Evolutionary conservation across 1,284 basidiomycete genomes (phyloP).

Genomic region (Tranzscheliella williamsii): DNA sequence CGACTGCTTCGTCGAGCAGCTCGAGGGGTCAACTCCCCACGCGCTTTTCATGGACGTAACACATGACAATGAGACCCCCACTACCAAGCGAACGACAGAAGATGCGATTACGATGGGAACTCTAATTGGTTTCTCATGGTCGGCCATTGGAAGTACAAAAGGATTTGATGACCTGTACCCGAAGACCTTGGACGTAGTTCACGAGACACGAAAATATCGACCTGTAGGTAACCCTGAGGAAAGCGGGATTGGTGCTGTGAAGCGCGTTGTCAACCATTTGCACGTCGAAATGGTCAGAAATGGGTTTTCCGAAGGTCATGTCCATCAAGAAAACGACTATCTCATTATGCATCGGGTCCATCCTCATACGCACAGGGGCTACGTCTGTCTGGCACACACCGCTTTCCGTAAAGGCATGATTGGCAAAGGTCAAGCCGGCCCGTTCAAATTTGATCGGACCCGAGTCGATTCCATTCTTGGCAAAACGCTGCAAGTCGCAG

Average conservation of each 20-base stretch:
- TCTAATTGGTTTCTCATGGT: conserved; percentile 55
- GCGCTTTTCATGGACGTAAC: conserved; percentile 58
- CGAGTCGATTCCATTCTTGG: conserved; percentile 46
- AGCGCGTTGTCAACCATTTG: conserved; percentile 52
- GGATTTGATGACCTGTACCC: conserved; percentile 56
- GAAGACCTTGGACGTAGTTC: conserved; percentile 47
- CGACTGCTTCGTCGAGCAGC: conserved; percentile 38
- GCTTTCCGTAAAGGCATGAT: conserved; percentile 45
- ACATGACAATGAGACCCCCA: conserved; percentile 56
- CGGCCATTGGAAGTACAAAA: conserved; percentile 53
- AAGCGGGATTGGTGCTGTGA: conserved; percentile 43
- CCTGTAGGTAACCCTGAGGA: conserved; percentile 25
- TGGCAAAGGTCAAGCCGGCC: conserved; percentile 41
- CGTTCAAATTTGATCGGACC: conserved; percentile 48
- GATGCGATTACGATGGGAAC: conserved; percentile 57
- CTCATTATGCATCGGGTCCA: conserved; percentile 53
- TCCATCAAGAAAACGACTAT: conserved; percentile 54
- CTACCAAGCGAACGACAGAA: conserved; percentile 51
- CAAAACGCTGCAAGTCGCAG: conserved; percentile 43
- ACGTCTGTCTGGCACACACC: conserved; percentile 48
- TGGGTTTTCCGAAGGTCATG: conserved; percentile 50
- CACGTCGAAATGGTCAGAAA: conserved; percentile 54
- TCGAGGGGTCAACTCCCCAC: conserved; percentile 48
- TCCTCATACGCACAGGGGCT: conserved; percentile 52
- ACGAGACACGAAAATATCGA: conserved; percentile 46